Evolutionary conservation across 176 grass and related monocot genomes (phyloP), one percentile per base, ranked within the genome.

Genomic region (Avena eriantha): DNA sequence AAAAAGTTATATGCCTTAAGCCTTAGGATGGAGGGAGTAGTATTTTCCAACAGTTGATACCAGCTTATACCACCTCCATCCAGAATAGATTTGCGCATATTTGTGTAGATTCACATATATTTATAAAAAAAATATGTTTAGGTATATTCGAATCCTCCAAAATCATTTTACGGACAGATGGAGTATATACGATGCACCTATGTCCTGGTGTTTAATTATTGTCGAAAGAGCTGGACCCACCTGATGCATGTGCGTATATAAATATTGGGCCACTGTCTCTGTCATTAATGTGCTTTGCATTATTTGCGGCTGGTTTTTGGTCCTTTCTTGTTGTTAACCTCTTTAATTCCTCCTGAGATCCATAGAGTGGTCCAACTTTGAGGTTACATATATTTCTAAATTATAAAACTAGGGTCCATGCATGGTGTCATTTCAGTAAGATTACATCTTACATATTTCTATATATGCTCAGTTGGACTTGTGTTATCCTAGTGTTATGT

Each of bases 291-390:
- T 0, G 45, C 13, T 26, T 50, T 50, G 13, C 12, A 74, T 74
- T 74, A 26, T 74, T 74, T 50, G 46, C 13, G 16, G 43, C n/a
- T 48, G 11, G 43, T 48, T 47, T 74, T 50, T 74, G 71, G 71
- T 49, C 71, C n/a, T 48, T 11, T 73, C 21, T 73, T 73, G 41
- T 48, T 73, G 43, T 73, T 72, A 72, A 72, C 19, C 39, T 15
- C 4, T 73, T 73, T 7, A 73, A 39, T 39, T 39, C 36, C 36
- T 39, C 36, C 69, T n/a, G 34, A 41, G 35, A 9, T 6, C 13
- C 17, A 69, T 61, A 68, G 29, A 56, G 0, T 73, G 69, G 69
- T 72, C 69, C 19, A 72, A 0, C 2, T 15, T 64, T 64, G 60
- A 64, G 23, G 60, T 64, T 29, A 26, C 23, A 29, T 64, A 1